Evolutionary conservation across 1,284 basidiomycete genomes (phyloP).

Genomic region (Moesziomyces sp.): DNA sequence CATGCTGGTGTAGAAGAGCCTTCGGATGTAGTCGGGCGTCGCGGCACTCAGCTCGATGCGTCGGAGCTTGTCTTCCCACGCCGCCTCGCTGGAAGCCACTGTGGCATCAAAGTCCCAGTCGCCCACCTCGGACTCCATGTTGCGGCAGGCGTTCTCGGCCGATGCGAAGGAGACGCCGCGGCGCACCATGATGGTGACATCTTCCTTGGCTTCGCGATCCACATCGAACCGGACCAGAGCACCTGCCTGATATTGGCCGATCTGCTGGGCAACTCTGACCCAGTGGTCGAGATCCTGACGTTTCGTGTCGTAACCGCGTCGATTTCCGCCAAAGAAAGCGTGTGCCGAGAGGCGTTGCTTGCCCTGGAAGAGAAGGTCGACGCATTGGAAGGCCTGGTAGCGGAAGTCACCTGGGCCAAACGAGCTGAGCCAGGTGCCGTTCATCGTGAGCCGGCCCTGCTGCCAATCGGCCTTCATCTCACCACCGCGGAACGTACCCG

Average conservation of each 20-base stretch:
- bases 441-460: constrained; percentile 49
- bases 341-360: constrained; percentile 46
- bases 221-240: constrained; percentile 44
- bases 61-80: constrained; percentile 60
- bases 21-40: constrained; percentile 48
- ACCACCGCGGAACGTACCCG: constrained; percentile 51
- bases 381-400: constrained; percentile 54
- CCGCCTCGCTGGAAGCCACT: constrained; percentile 24
- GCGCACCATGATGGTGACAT: constrained; percentile 46
- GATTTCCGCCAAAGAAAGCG: constrained; percentile 56
- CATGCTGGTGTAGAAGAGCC: constrained; percentile 57
- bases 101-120: constrained; percentile 50
- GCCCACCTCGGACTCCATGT: constrained; percentile 56
- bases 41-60: constrained; percentile 47
- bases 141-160: constrained; percentile 55
- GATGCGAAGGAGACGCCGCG: constrained; percentile 54
- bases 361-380: constrained; percentile 48
- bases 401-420: constrained; percentile 44
- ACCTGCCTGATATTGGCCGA: constrained; percentile 54
- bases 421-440: constrained; percentile 49
- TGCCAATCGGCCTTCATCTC: constrained; percentile 44
- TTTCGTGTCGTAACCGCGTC: constrained; percentile 53
- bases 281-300: constrained; percentile 35
- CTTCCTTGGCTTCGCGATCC: constrained; percentile 3
- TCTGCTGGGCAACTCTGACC: constrained; percentile 36